Evolutionary conservation across 2,329 filamentous ascomycete genomes (phyloP).

Genomic region (Diaporthe vaccinii): DNA sequence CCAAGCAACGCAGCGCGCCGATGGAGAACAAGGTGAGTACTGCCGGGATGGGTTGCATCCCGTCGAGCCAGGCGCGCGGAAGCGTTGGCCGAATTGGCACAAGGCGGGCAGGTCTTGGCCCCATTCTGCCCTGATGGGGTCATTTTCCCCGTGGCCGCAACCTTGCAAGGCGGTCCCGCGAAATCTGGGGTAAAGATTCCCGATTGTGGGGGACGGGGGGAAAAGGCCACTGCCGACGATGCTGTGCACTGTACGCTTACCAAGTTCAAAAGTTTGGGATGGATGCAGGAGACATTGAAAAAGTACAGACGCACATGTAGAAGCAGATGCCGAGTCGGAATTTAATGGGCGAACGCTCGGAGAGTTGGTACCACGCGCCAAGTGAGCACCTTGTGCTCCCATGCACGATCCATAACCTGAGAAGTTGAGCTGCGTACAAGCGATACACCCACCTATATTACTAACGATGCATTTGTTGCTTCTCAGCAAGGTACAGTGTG

Average conservation of each 20-base stretch:
- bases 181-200: slow-evolving; percentile 32
- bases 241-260: not conserved
- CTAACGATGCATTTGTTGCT: not conserved
- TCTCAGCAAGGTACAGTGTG: not conserved
- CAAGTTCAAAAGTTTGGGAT: not conserved
- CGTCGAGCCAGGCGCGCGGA: not conserved
- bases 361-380: not conserved
- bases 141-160: slow-evolving; percentile 27
- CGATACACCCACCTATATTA: not conserved
- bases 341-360: not conserved
- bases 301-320: not conserved
- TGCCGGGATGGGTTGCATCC: not conserved
- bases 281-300: not conserved
- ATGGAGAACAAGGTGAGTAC: not conserved
- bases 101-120: not conserved
- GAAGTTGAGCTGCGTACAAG: not conserved
- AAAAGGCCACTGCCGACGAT: too few species aligned
- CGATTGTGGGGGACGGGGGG: slow-evolving; percentile 5
- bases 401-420: not conserved
- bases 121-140: slow-evolving; percentile 1
- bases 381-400: not conserved
- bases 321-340: not conserved
- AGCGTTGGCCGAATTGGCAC: slow-evolving; percentile 3
- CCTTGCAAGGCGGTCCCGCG: not conserved
- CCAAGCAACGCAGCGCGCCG: not conserved